Evolutionary conservation across 306 rosid species (phyloP).

Genomic region (Betula pendula): DNA sequence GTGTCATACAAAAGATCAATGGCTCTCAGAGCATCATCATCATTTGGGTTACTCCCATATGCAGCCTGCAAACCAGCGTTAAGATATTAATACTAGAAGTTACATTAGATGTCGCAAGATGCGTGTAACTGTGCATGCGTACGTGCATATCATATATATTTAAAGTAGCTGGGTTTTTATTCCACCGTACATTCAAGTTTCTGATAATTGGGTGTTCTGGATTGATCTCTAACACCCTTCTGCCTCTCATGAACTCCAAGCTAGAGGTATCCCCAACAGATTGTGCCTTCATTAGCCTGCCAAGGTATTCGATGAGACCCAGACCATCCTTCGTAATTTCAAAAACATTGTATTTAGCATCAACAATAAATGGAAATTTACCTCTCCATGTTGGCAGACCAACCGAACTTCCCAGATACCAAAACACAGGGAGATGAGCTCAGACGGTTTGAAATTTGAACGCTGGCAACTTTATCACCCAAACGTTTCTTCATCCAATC

Average conservation of each 20-base stretch:
- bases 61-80: conserved; percentile 64
- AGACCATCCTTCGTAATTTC: background rate
- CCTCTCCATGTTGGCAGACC: conserved; percentile 99
- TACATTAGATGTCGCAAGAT: background rate
- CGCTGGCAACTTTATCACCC: conserved; percentile 92
- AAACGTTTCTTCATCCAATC: conserved; percentile 93
- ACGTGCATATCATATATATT: too few species aligned
- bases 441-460: conserved; percentile 85
- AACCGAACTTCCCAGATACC: conserved; percentile 94
- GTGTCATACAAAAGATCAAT: conserved; percentile 92
- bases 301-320: conserved; percentile 24
- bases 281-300: conserved; percentile 93
- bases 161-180: background rate
- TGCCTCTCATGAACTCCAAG: conserved; percentile 93
- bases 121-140: background rate
- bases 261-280: conserved; percentile 79
- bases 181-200: conserved; percentile 71
- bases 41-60: conserved; percentile 63
- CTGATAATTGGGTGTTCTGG: conserved; percentile 81
- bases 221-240: conserved; percentile 97
- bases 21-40: conserved; percentile 84
- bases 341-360: conserved; percentile 11
- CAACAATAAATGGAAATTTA: conserved; percentile 23
- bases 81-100: conserved; percentile 12
- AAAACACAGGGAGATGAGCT: conserved; percentile 95